A percentile compares a stretch with the other conserved stretches of the same genome.
phyloP scores from a whole-genome alignment of 2,329 filamentous ascomycete genomes.

The Fusarium chaquense region DNA sequence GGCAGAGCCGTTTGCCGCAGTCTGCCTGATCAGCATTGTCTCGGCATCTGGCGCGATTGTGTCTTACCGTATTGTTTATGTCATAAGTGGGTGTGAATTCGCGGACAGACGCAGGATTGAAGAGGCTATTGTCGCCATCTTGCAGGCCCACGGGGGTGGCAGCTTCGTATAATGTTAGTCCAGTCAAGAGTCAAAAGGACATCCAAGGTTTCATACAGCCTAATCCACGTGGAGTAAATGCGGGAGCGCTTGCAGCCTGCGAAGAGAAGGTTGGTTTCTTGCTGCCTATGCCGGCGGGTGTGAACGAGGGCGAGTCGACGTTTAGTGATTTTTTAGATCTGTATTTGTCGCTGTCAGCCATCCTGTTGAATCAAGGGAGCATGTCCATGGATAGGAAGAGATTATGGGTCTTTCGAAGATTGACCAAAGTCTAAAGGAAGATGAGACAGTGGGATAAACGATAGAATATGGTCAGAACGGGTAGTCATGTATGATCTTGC shows the following conservation, averaged over 20 bases:
- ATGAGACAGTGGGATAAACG: neutral
- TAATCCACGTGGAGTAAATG: constrained; percentile 79
- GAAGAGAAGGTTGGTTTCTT: constrained; percentile 87
- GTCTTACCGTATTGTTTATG: constrained; percentile 60
- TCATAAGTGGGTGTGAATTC: constrained; percentile 73
- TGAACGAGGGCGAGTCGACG: constrained; percentile 96
- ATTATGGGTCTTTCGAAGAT: neutral
- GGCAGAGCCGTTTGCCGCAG: constrained; percentile 60
- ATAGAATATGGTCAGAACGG: constrained; percentile 9
- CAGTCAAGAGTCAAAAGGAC: constrained; percentile 9
- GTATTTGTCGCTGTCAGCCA: constrained; percentile 30
- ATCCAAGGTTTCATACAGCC: constrained; percentile 51
- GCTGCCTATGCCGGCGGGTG: constrained; percentile 69
- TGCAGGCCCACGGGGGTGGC: constrained; percentile 56
- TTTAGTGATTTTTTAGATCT: constrained; percentile 83
- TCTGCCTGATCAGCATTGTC: constrained; percentile 45
- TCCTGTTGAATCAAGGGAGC: neutral
- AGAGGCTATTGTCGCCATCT: constrained; percentile 59
- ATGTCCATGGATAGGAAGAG: neutral
- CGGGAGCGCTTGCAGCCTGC: constrained; percentile 88
- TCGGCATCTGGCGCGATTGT: neutral
- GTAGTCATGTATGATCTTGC: neutral
- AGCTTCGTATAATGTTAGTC: constrained; percentile 45
- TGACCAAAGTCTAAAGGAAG: neutral
- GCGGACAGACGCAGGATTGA: constrained; percentile 68